These are phyloP conservation scores for Russula lepida DNA, from an alignment of 768 basidiomycete genomes.

Conservation along the genomic window DNA sequence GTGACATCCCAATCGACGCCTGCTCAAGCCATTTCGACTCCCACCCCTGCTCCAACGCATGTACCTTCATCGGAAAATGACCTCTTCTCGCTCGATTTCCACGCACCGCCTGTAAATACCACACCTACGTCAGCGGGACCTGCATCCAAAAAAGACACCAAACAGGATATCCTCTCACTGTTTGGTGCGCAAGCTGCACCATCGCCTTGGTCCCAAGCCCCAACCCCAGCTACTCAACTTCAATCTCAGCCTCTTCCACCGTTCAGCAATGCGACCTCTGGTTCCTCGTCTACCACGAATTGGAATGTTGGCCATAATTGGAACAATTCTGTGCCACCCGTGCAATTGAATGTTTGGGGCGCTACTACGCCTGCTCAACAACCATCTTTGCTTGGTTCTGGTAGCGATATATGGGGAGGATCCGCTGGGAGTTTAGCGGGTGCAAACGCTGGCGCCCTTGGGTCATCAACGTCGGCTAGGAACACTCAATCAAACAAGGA, in stretches of 20 bases:
- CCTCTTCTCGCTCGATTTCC: slow-evolving; percentile 83
- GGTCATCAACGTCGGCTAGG: slow-evolving; percentile 28
- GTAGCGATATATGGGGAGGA: slow-evolving; percentile 52
- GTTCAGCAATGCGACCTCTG: slow-evolving; percentile 28
- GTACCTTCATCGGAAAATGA: slow-evolving; percentile 44
- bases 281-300: slow-evolving; percentile 42
- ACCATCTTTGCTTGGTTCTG: slow-evolving; percentile 31
- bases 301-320: slow-evolving; percentile 69
- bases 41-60: slow-evolving; percentile 19
- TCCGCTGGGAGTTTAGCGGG: slow-evolving; percentile 24
- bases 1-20: not conserved
- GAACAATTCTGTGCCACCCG: slow-evolving; percentile 31
- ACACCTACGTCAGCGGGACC: slow-evolving; percentile 24
- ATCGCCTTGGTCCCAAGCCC: slow-evolving; percentile 25
- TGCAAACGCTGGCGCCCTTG: slow-evolving; percentile 29
- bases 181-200: slow-evolving; percentile 45
- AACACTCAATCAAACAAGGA: slow-evolving; percentile 43
- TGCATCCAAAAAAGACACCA: slow-evolving; percentile 58
- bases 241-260: slow-evolving; percentile 11
- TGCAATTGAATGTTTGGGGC: slow-evolving; percentile 32
- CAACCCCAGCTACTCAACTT: slow-evolving; percentile 3
- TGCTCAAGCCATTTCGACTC: not conserved
- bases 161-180: slow-evolving; percentile 79
- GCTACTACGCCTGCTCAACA: slow-evolving; percentile 23
- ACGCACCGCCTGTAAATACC: slow-evolving; percentile 42